Evolutionary conservation across 140 eudicot species (phyloP).

Genomic region (Senecio squalidus): DNA sequence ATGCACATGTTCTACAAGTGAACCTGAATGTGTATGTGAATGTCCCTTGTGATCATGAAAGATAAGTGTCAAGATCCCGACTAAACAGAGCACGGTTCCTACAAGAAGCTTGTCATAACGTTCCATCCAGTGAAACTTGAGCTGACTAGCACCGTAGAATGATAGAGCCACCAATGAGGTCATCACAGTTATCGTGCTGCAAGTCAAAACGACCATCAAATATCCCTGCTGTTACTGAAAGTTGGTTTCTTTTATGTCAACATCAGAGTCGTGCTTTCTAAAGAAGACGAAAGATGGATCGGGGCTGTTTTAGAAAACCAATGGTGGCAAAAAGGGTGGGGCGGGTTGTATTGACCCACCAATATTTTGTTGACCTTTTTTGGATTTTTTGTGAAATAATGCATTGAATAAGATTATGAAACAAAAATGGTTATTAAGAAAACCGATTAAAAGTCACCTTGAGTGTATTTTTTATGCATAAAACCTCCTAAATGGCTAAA

Average conservation of each 20-base stretch:
- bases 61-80: constrained; percentile 79
- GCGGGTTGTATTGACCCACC: background rate
- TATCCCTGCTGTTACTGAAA: background rate
- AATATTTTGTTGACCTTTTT: background rate
- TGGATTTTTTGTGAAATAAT: background rate
- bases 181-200: constrained; percentile 97
- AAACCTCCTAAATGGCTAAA: background rate
- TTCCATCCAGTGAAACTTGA: constrained; percentile 97
- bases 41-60: constrained; percentile 64
- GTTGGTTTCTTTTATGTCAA: background rate
- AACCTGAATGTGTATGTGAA: constrained; percentile 21
- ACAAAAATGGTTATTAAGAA: background rate
- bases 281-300: background rate
- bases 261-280: background rate
- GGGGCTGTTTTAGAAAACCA: background rate
- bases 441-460: background rate
- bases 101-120: constrained; percentile 98
- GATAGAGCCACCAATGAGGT: constrained; percentile 96
- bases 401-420: background rate
- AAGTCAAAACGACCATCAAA: constrained; percentile 4
- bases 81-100: constrained; percentile 92
- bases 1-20: constrained; percentile 36
- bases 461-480: background rate
- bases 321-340: background rate
- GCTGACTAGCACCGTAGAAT: constrained; percentile 93